A percentile compares a stretch with the other conserved stretches of the same genome.
Evolutionary conservation across 1,284 basidiomycete species (phyloP).

Genomic region (Malassezia furfur): DNA sequence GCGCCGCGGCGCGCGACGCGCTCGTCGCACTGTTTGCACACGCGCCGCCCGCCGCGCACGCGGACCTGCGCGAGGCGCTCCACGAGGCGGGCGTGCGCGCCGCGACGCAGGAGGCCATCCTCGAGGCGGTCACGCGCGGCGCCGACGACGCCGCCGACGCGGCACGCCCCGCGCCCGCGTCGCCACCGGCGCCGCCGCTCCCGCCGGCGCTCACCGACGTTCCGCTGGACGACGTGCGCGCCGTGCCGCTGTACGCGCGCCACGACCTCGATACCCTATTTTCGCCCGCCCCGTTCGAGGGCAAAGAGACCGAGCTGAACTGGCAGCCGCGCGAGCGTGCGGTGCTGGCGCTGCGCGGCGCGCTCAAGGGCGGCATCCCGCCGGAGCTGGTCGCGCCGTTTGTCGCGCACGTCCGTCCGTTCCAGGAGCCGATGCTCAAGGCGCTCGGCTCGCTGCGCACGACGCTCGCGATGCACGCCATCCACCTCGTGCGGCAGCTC

Average conservation of each 20-base stretch:
- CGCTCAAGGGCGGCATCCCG: slow-evolving; percentile 76
- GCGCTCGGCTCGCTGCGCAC: slow-evolving; percentile 83
- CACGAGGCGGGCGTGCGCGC: slow-evolving; percentile 62
- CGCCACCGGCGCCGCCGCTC: neutral
- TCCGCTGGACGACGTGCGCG: slow-evolving; percentile 27
- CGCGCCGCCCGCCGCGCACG: slow-evolving; percentile 68
- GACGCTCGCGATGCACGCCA: slow-evolving; percentile 73
- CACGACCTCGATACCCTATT: slow-evolving; percentile 80
- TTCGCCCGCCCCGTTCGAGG: slow-evolving; percentile 71
- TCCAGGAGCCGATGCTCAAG: slow-evolving; percentile 74
- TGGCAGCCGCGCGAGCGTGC: slow-evolving; percentile 76
- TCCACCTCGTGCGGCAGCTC: slow-evolving; percentile 68
- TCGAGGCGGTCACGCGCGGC: neutral
- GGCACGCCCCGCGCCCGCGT: neutral
- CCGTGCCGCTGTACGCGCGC: slow-evolving; percentile 65
- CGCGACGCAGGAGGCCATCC: neutral
- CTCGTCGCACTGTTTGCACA: slow-evolving; percentile 75
- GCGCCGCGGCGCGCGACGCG: slow-evolving; percentile 70
- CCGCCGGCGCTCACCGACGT: slow-evolving; percentile 15
- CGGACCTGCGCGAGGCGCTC: slow-evolving; percentile 87
- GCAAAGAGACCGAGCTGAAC: slow-evolving; percentile 93
- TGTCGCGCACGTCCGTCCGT: slow-evolving; percentile 62
- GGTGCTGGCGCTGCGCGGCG: slow-evolving; percentile 72
- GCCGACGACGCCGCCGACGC: neutral
- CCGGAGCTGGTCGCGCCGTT: slow-evolving; percentile 66